These are phyloP conservation scores for Arthrobotrys musiformis DNA, from an alignment of 2,329 filamentous ascomycete species.

Conservation along the genomic window DNA sequence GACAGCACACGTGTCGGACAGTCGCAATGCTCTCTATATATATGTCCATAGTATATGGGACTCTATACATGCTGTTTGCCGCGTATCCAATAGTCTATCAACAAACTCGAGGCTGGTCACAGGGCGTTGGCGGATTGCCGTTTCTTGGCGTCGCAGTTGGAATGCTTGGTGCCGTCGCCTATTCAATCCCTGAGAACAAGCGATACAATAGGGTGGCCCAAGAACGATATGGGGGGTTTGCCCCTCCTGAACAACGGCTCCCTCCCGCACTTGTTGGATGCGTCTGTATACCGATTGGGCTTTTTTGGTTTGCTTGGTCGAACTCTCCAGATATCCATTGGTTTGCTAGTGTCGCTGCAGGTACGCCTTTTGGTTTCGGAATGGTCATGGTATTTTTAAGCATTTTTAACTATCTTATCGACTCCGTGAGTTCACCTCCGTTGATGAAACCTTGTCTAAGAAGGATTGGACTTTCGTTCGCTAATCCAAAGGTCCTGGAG, in stretches of 20 bases:
- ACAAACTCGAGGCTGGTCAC: constrained; percentile 69
- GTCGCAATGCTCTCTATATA: constrained; percentile 74
- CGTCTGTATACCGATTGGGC: constrained; percentile 71
- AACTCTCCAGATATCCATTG: constrained; percentile 70
- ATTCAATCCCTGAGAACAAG: constrained; percentile 69
- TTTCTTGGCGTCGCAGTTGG: constrained; percentile 77
- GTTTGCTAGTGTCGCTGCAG: constrained; percentile 66
- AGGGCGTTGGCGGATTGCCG: constrained; percentile 71
- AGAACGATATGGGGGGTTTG: constrained; percentile 67
- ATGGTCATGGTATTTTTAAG: constrained; percentile 75
- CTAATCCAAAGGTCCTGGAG: neutral
- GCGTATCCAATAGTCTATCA: constrained; percentile 76
- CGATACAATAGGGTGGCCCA: constrained; percentile 66
- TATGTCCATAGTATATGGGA: constrained; percentile 71
- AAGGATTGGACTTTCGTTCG: too few species aligned
- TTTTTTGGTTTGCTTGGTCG: constrained; percentile 78
- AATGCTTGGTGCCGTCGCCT: constrained; percentile 70
- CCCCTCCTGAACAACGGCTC: constrained; percentile 72
- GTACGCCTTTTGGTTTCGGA: constrained; percentile 69
- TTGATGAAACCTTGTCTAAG: constrained; percentile 61
- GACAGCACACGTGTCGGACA: neutral
- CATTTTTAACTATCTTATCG: constrained; percentile 75
- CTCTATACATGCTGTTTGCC: constrained; percentile 70
- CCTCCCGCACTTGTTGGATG: constrained; percentile 72
- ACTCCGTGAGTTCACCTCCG: constrained; percentile 62